Evolutionary conservation across 192 early-diverging fungal species (phyloP), one percentile per base, ranked within the genome.

Genomic region (Piromyces finnis): DNA sequence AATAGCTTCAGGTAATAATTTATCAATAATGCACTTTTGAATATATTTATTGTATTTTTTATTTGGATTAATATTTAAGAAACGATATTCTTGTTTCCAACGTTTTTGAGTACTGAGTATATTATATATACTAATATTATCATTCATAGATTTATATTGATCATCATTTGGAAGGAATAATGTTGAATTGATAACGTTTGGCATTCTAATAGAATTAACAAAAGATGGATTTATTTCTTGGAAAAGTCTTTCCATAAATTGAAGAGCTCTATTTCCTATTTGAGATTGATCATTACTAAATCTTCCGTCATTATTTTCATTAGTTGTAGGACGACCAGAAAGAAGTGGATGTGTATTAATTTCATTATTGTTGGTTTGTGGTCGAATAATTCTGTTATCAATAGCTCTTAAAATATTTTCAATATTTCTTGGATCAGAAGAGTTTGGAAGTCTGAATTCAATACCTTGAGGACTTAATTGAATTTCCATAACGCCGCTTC

Each of bases 71-170:
- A 94, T 93, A 84, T 91, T 94, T 86, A 94, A 86, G 88, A 96
- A 89, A 12, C 90, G 87, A 29, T 90, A 92, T 84, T 96, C 96
- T 84, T 98, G 94, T 30, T 88, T 86, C 95, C 95, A 97, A 9
- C 96, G 87, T 84, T 96, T 93, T 12, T 86, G 82, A 4, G 93
- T 94, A 26, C 89, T 88, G 82, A 90, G 84, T 3, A 93, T 91
- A 29, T 85, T 85, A n/a, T 68, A 68, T 9, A 3, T 68, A 11
- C 17, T 68, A n/a, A 68, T 6, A n/a, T 68, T 68, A 68, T 68
- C 51, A 68, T 68, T 68, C 51, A 68, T 68, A 7, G 22, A 9
- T 27, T 68, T 68, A 17, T n/a, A 1, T n/a, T 6, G 22, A 68
- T 68, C 51, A 26, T 68, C 51, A 68, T 68, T 68, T 68, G 51